Conservation (phyloP, 306 rosid species). For the Sphenostylis stenocarpa region DNA sequence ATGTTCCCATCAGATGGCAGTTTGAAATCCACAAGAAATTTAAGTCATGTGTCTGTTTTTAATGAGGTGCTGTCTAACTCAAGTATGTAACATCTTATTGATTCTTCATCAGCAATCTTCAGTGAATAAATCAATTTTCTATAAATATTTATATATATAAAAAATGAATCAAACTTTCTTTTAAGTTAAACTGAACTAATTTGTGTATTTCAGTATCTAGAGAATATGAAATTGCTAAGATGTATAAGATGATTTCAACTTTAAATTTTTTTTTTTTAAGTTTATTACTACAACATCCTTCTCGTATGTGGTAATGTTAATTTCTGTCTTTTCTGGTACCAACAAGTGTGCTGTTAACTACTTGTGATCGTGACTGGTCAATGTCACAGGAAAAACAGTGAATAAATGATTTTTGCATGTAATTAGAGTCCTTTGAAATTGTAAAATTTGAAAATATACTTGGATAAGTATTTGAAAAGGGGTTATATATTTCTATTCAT, state of each 20-base stretch:
- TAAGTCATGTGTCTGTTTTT: slow-evolving; percentile 49
- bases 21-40: slow-evolving; percentile 52
- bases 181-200: no score
- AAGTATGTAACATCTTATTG: slow-evolving; percentile 44
- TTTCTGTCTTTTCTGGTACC: neutral
- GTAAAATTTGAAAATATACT: neutral
- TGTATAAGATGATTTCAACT: no score
- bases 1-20: slow-evolving; percentile 53
- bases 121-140: no score
- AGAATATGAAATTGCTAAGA: no score
- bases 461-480: neutral
- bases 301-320: no score
- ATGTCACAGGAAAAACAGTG: neutral
- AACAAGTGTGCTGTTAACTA: neutral
- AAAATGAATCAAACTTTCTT: no score
- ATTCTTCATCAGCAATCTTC: neutral
- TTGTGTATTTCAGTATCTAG: no score
- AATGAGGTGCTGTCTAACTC: slow-evolving; percentile 69
- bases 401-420: neutral
- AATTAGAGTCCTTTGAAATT: neutral
- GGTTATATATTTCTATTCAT: neutral
- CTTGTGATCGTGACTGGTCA: neutral
- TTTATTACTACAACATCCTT: no score
- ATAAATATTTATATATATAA: no score
- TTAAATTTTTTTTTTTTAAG: no score